Conservation (phyloP, 805 yeast species). For the Metschnikowia borealis region DNA sequence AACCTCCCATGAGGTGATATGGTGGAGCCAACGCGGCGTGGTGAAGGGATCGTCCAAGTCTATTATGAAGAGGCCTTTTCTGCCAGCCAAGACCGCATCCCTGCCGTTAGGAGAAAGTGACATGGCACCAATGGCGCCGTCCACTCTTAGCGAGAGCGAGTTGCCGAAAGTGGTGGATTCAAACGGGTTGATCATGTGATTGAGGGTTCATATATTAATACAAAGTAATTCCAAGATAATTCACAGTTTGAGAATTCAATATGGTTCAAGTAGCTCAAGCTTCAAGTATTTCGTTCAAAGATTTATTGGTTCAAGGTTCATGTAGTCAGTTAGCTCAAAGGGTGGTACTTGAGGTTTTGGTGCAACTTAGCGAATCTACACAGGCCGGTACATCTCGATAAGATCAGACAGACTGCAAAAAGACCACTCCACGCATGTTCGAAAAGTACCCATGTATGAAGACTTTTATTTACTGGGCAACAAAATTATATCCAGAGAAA, state of each 20-base stretch:
- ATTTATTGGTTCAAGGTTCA: no score
- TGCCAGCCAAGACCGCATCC: conserved; percentile 87
- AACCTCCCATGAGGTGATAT: conserved; percentile 94
- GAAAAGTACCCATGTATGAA: no score
- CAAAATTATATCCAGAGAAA: no score
- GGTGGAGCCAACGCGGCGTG: conserved; percentile 91
- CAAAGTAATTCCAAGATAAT: no score
- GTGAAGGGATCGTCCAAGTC: conserved; percentile 94
- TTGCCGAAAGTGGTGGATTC: conserved; percentile 68
- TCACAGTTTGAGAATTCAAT: no score
- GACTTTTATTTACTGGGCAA: no score
- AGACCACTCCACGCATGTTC: not conserved
- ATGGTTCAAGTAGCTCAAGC: no score
- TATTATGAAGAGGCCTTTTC: conserved; percentile 78
- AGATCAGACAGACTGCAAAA: not conserved
- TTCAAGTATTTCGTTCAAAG: no score
- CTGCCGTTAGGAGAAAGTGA: conserved; percentile 85
- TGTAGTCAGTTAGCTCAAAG: not conserved
- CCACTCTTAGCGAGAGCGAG: conserved; percentile 78
- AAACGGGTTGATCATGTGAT: conserved; percentile 18
- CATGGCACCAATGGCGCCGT: conserved; percentile 89
- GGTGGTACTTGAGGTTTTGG: not conserved
- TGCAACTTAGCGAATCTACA: not conserved
- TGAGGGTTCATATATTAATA: not conserved
- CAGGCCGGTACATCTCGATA: conserved; percentile 1